Conservation (phyloP, 2,329 filamentous ascomycete species). For the Alternaria ventricosa region DNA sequence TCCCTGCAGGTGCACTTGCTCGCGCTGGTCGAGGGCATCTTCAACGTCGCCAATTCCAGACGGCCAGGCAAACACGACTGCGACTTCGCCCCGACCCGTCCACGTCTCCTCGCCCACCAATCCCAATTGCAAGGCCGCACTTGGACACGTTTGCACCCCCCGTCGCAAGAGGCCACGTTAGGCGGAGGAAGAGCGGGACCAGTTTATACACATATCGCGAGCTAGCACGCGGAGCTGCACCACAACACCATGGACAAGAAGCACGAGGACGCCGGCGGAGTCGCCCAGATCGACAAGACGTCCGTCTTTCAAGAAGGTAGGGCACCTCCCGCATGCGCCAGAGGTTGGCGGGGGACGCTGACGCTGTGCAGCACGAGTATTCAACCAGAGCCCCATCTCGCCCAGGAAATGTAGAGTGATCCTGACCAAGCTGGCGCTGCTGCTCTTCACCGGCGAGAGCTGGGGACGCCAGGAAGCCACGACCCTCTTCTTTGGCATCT, state of each 20-base stretch:
- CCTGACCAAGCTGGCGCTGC: conserved; percentile 93
- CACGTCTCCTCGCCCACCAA: background rate
- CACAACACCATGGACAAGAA: conserved; percentile 72
- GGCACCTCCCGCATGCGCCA: conserved; percentile 13
- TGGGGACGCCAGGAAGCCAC: conserved; percentile 98
- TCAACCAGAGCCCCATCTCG: conserved; percentile 96
- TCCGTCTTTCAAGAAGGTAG: conserved; percentile 98
- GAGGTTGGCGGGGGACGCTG: conserved; percentile 21
- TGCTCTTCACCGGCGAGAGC: conserved; percentile 95
- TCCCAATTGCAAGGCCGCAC: conserved; percentile 15
- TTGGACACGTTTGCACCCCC: conserved; percentile 11
- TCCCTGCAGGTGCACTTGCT: conserved; percentile 37
- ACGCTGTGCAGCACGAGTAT: conserved; percentile 77
- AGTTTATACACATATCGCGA: conserved; percentile 26
- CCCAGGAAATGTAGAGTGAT: conserved; percentile 92
- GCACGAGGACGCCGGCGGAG: conserved; percentile 94
- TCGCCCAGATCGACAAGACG: conserved; percentile 97
- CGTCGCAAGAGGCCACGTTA: conserved; percentile 45
- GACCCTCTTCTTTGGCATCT: conserved; percentile 95
- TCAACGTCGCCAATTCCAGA: conserved; percentile 45
- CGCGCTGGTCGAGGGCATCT: conserved; percentile 35
- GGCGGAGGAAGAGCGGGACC: conserved; percentile 40
- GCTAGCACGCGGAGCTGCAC: conserved; percentile 32
- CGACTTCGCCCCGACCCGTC: conserved; percentile 2
- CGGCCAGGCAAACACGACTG: conserved; percentile 18